Percentiles rank a stretch among this genome's conserved stretches.
These are phyloP conservation scores for Ophiosphaerella korrae DNA, from an alignment of 2,329 filamentous ascomycete genomes.

Conservation along the genomic window DNA sequence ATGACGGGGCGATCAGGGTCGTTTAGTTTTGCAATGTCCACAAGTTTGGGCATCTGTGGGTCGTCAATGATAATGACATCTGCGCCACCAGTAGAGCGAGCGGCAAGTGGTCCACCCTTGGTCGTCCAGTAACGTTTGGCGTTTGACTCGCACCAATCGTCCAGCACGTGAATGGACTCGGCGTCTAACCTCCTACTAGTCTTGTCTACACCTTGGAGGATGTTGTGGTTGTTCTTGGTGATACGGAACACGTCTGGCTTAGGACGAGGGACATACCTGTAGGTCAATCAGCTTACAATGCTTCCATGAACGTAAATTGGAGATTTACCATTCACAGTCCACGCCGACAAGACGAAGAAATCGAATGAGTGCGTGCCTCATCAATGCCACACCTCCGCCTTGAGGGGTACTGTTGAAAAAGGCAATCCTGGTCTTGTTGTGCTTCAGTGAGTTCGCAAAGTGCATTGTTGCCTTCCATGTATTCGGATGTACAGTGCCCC, in stretches of 20 bases:
- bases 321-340: conserved; percentile 72
- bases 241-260: conserved; percentile 79
- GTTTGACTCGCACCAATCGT: conserved; percentile 75
- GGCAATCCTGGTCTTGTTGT: conserved; percentile 69
- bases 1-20: conserved; percentile 77
- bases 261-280: conserved; percentile 76
- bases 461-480: conserved; percentile 71
- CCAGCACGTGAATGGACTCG: conserved; percentile 67
- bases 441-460: conserved; percentile 67
- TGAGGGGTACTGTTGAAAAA: conserved; percentile 83
- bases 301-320: neutral
- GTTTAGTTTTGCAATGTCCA: conserved; percentile 72
- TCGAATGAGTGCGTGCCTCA: conserved; percentile 78
- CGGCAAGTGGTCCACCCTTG: conserved; percentile 68
- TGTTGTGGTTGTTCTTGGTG: conserved; percentile 89
- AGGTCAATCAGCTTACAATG: conserved; percentile 7
- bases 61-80: conserved; percentile 81
- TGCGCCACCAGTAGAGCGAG: conserved; percentile 71
- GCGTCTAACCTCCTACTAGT: conserved; percentile 60
- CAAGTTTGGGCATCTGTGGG: conserved; percentile 81
- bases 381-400: conserved; percentile 80
- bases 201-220: conserved; percentile 76
- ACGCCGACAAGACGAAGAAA: conserved; percentile 71
- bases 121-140: conserved; percentile 75
- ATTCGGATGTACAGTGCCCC: conserved; percentile 61